These are phyloP conservation scores for Ogataea saltuana DNA, from an alignment of 805 yeast genomes.

Conservation along the genomic window DNA sequence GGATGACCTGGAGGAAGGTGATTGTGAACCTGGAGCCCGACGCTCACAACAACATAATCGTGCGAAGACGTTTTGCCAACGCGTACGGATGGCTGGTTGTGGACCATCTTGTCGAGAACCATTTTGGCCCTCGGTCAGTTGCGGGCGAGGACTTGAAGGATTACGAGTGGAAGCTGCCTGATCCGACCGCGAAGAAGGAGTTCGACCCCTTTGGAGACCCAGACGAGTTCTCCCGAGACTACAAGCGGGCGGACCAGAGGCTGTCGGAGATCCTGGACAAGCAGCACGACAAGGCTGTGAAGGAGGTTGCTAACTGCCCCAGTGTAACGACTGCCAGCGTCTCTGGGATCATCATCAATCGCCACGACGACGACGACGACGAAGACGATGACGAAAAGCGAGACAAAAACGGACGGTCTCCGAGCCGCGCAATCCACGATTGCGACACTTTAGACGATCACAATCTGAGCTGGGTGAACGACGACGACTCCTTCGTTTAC, in stretches of 20 bases:
- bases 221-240: constrained; percentile 7
- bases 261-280: constrained; percentile 31
- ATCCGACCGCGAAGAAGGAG: constrained; percentile 9
- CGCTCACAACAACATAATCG: constrained; percentile 92
- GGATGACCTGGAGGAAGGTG: constrained; percentile 88
- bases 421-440: constrained; percentile 13
- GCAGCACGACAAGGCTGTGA: constrained; percentile 38
- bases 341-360: constrained; percentile 14
- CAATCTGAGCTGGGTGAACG: constrained; percentile 55
- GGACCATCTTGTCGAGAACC: constrained; percentile 73
- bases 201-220: constrained; percentile 13
- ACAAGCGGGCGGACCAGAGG: constrained; percentile 19
- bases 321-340: constrained; percentile 15
- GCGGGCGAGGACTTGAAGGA: constrained; percentile 27
- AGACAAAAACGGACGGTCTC: too few relatives aligned
- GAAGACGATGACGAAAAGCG: background rate
- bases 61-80: constrained; percentile 83
- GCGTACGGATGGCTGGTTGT: constrained; percentile 95
- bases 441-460: constrained; percentile 8
- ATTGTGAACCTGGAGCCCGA: constrained; percentile 84
- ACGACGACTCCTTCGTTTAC: constrained; percentile 39
- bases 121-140: constrained; percentile 43
- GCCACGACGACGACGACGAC: constrained; percentile 3
- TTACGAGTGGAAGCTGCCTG: constrained; percentile 19
- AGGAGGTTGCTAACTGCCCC: constrained; percentile 38